Evolutionary conservation across 2,329 filamentous ascomycete species (phyloP).

Genomic region (Sclerotinia trifoliorum): DNA sequence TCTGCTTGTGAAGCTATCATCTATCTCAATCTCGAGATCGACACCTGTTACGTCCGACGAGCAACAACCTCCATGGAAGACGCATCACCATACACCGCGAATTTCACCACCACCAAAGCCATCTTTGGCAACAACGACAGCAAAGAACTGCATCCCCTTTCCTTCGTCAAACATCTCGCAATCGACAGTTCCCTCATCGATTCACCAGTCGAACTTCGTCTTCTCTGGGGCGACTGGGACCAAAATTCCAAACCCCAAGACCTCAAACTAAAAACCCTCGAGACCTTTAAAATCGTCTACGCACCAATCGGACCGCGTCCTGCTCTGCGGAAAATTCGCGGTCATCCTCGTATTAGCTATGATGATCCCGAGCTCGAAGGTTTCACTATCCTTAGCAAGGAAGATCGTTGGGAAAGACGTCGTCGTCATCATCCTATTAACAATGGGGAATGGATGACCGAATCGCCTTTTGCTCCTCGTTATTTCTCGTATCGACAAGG

Average conservation of each 20-base stretch:
- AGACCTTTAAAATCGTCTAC: conserved; percentile 15
- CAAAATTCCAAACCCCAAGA: neutral
- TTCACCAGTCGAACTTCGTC: conserved; percentile 14
- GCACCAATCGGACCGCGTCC: neutral
- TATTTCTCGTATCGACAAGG: conserved; percentile 8
- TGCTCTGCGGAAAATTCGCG: neutral
- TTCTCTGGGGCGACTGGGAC: conserved; percentile 15
- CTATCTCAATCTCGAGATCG: conserved; percentile 8
- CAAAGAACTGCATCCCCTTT: neutral
- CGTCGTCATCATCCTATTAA: neutral
- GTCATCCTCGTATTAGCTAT: conserved; percentile 2
- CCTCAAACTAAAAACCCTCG: neutral
- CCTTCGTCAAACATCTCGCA: conserved; percentile 2
- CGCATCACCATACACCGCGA: neutral
- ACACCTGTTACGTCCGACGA: conserved; percentile 15
- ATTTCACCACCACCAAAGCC: conserved; percentile 14
- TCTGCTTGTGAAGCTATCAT: neutral
- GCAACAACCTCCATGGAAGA: conserved; percentile 10
- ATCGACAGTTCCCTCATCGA: conserved; percentile 11
- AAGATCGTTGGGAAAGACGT: conserved; percentile 5
- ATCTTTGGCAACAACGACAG: conserved; percentile 7
- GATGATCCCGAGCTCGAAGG: neutral
- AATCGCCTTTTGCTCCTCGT: neutral
- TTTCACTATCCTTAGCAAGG: neutral
- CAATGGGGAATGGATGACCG: conserved; percentile 7